A percentile compares a stretch with the other conserved stretches of the same genome.
phyloP scores from a whole-genome alignment of 2,329 filamentous ascomycete genomes.

The Diaporthe vexans region DNA sequence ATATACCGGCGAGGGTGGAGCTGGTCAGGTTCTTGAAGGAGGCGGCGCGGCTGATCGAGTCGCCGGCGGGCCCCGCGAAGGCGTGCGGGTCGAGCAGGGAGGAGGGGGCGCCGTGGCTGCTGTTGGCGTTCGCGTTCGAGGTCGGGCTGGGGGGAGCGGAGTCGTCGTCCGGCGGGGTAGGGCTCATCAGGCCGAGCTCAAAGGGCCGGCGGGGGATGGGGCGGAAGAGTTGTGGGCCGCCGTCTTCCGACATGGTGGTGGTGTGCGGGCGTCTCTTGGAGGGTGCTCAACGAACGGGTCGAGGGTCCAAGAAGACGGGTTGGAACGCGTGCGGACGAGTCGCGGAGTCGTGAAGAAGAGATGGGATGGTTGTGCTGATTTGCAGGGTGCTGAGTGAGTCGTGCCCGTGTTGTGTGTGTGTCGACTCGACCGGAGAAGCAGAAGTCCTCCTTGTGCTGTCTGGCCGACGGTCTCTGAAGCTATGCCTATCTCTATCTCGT shows the following conservation, averaged over 20 bases:
- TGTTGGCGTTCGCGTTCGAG: slow-evolving; percentile 50
- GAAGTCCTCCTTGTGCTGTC: neutral
- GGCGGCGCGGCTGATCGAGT: slow-evolving; percentile 75
- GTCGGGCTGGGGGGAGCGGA: slow-evolving; percentile 48
- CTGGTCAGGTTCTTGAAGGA: slow-evolving; percentile 90
- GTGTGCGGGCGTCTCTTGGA: slow-evolving; percentile 8
- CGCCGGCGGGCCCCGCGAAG: slow-evolving; percentile 47
- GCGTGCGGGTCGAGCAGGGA: slow-evolving; percentile 52
- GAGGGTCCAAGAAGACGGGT: too few species aligned
- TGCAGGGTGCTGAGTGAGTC: slow-evolving; percentile 5
- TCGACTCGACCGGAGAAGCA: neutral
- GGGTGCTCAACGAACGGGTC: neutral
- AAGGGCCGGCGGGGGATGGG: slow-evolving; percentile 82
- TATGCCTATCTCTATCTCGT: neutral
- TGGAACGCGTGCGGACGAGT: neutral
- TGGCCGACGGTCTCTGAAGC: neutral
- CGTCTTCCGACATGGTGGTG: slow-evolving; percentile 56
- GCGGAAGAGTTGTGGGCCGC: slow-evolving; percentile 70
- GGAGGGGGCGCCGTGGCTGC: too few species aligned
- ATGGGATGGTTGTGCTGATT: slow-evolving; percentile 17
- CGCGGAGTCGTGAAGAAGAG: neutral
- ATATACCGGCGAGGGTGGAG: slow-evolving; percentile 93
- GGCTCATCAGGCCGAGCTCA: slow-evolving; percentile 66
- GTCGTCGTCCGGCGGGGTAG: slow-evolving; percentile 59
- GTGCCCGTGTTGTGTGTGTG: slow-evolving; percentile 13